These are phyloP conservation scores for Radiomyces spectabilis DNA, from an alignment of 192 early-diverging fungal genomes.

Conservation along the genomic window DNA sequence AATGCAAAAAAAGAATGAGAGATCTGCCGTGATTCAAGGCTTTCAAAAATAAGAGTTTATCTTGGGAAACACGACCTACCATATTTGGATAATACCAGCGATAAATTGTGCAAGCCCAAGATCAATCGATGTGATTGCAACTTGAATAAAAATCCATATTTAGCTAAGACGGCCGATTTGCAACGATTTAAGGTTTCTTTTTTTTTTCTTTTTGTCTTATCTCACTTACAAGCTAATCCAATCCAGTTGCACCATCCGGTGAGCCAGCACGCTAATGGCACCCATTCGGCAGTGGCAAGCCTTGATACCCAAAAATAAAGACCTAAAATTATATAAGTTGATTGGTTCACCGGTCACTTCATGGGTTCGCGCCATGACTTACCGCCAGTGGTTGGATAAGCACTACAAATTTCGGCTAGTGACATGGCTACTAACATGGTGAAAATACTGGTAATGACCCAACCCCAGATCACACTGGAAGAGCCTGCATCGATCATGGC, in stretches of 20 bases:
- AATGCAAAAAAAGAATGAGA: neutral
- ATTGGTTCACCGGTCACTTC: too few relatives aligned
- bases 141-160: neutral
- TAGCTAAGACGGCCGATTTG: neutral
- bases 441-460: constrained; percentile 39
- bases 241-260: constrained; percentile 48
- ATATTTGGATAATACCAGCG: constrained; percentile 30
- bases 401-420: constrained; percentile 46
- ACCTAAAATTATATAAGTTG: too few relatives aligned
- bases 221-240: constrained; percentile 34
- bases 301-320: constrained; percentile 46
- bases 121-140: constrained; percentile 38
- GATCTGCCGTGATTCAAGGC: neutral
- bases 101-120: constrained; percentile 41
- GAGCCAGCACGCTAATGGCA: constrained; percentile 43
- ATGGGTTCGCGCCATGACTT: neutral
- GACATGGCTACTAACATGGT: constrained; percentile 37
- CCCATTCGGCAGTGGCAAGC: constrained; percentile 37
- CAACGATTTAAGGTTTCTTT: neutral
- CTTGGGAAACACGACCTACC: constrained; percentile 5
- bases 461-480: constrained; percentile 44
- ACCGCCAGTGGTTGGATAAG: constrained; percentile 42
- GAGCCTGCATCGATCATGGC: constrained; percentile 40
- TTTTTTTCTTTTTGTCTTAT: too few relatives aligned
- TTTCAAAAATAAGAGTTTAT: neutral